Evolutionary conservation across 106 monocot genomes (phyloP).

Genomic region (Acorus calamus): DNA sequence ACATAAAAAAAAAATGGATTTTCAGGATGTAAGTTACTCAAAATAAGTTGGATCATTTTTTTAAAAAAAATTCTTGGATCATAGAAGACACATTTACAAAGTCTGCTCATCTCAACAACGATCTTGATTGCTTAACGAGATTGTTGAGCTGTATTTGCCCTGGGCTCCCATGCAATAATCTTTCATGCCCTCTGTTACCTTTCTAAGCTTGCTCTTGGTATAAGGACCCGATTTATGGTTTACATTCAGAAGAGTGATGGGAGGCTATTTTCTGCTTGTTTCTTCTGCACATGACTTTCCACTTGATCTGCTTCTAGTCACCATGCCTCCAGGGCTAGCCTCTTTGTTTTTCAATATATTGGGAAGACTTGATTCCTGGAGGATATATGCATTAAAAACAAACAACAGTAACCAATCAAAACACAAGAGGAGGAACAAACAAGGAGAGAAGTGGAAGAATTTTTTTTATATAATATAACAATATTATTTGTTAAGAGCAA

Average conservation of each 20-base stretch:
- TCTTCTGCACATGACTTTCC: constrained; percentile 36
- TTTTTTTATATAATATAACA: not conserved
- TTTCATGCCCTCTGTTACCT: constrained; percentile 47
- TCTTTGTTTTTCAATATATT: constrained; percentile 23
- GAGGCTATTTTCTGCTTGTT: constrained; percentile 36
- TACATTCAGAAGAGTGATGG: constrained; percentile 11
- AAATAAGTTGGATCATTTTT: too few relatives aligned
- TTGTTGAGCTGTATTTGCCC: constrained; percentile 20
- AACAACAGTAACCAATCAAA: not conserved
- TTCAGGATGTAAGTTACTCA: too few relatives aligned
- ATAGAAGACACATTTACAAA: too few relatives aligned
- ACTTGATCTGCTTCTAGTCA: constrained; percentile 60
- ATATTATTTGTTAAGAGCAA: not conserved
- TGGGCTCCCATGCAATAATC: constrained; percentile 27
- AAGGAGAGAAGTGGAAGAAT: not conserved
- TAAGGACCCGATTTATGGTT: constrained; percentile 30
- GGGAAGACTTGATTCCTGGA: constrained; percentile 73
- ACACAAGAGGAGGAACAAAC: too few relatives aligned
- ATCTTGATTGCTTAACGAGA: constrained; percentile 41
- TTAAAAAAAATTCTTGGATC: too few relatives aligned
- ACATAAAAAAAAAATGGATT: too few relatives aligned
- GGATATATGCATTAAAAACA: not conserved
- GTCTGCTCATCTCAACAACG: constrained; percentile 26
- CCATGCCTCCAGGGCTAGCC: constrained; percentile 15
- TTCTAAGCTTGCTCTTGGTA: constrained; percentile 29